A percentile compares a stretch with the other conserved stretches of the same genome.
These are phyloP conservation scores for Murraya koenigii DNA, from an alignment of 345 rosid genomes.

Conservation along the genomic window DNA sequence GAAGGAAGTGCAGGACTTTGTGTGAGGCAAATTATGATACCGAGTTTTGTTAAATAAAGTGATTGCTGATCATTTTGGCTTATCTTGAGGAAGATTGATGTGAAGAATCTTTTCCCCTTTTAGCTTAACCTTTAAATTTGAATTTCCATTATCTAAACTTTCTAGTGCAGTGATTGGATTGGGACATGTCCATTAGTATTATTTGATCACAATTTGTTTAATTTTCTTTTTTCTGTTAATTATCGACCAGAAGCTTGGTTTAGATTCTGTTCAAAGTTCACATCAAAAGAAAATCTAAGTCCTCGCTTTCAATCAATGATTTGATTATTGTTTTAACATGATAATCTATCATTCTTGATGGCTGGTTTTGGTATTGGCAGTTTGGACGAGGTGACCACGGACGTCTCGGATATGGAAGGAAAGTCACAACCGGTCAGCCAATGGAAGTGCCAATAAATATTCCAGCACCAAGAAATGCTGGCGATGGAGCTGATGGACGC, in stretches of 20 bases:
- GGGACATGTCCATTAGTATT: background rate
- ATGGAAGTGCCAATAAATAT: conserved; percentile 73
- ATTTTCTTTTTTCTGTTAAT: background rate
- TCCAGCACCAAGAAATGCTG: conserved; percentile 43
- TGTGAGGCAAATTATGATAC: background rate
- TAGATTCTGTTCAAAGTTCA: background rate
- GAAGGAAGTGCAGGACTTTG: background rate
- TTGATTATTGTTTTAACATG: background rate
- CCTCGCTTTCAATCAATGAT: background rate
- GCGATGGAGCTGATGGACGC: conserved; percentile 40
- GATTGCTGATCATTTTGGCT: background rate
- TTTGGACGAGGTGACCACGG: conserved; percentile 99
- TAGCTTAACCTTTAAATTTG: background rate
- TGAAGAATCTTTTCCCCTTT: background rate
- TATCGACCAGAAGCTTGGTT: background rate
- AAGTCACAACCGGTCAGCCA: conserved; percentile 89
- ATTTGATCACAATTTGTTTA: background rate
- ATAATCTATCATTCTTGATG: background rate
- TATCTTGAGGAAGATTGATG: background rate
- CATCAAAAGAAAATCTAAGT: background rate
- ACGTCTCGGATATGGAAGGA: conserved; percentile 88
- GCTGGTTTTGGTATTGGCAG: conserved; percentile 37
- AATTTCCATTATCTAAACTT: background rate
- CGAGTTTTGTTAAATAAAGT: background rate
- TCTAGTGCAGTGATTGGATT: background rate